phyloP scores from a whole-genome alignment of 495 filamentous ascomycete genomes.

The Opeltia flavorubescens region DNA sequence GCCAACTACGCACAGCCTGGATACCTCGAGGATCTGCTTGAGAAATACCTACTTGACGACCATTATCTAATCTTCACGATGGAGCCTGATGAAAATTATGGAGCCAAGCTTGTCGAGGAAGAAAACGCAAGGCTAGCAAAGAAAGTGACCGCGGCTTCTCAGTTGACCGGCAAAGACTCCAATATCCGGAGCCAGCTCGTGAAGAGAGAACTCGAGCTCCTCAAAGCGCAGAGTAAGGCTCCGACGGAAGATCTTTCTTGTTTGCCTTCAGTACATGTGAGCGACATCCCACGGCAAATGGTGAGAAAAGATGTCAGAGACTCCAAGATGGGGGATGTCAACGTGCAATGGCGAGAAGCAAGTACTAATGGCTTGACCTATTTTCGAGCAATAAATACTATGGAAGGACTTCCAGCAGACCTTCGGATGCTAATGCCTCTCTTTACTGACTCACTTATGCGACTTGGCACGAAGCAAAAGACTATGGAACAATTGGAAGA shows the following conservation, averaged over 20 bases:
- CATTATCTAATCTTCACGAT: slow-evolving; percentile 86
- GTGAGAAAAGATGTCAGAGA: slow-evolving; percentile 56
- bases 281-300: slow-evolving; percentile 71
- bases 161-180: slow-evolving; percentile 52
- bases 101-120: slow-evolving; percentile 58
- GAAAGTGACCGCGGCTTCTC: slow-evolving; percentile 56
- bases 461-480: slow-evolving; percentile 72
- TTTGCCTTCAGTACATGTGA: slow-evolving; percentile 72
- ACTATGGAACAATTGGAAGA: slow-evolving; percentile 94
- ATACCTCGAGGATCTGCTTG: slow-evolving; percentile 72
- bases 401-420: slow-evolving; percentile 71
- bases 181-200: slow-evolving; percentile 55
- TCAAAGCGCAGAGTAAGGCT: slow-evolving; percentile 69
- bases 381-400: slow-evolving; percentile 72
- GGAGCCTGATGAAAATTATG: slow-evolving; percentile 65
- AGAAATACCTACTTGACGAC: slow-evolving; percentile 83
- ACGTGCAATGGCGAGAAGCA: slow-evolving; percentile 80
- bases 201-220: slow-evolving; percentile 62
- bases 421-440: slow-evolving; percentile 74
- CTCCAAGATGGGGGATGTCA: slow-evolving; percentile 47
- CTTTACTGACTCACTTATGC: slow-evolving; percentile 85
- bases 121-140: slow-evolving; percentile 53
- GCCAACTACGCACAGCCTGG: slow-evolving; percentile 48
- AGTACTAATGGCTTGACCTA: slow-evolving; percentile 94
- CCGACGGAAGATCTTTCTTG: slow-evolving; percentile 72